Evolutionary conservation across 257 asterid genomes (phyloP).

Genomic region (Scutellaria minor): DNA sequence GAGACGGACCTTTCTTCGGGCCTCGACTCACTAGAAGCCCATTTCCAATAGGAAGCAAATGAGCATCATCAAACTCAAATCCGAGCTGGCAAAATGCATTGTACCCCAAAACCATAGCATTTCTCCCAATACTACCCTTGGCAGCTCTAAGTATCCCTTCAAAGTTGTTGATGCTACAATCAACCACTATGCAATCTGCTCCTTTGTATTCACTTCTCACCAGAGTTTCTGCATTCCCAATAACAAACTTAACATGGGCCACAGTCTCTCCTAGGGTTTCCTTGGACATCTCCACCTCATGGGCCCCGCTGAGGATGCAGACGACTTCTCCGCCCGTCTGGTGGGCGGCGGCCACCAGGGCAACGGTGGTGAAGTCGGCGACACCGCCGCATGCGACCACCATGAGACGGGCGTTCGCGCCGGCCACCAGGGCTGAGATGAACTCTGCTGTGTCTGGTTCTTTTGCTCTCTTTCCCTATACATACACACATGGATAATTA

Average conservation of each 20-base stretch:
- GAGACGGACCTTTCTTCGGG: slow-evolving; percentile 2
- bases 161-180: slow-evolving; percentile 54
- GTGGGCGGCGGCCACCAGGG: slow-evolving; percentile 75
- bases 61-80: slow-evolving; percentile 42
- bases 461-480: slow-evolving; percentile 56
- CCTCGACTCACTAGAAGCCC: slow-evolving; percentile 63
- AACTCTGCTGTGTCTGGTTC: slow-evolving; percentile 72
- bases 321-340: slow-evolving; percentile 71
- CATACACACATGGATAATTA: not conserved
- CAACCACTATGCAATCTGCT: slow-evolving; percentile 70
- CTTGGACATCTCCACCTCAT: slow-evolving; percentile 44
- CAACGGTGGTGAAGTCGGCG: slow-evolving; percentile 57
- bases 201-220: slow-evolving; percentile 48
- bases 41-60: slow-evolving; percentile 69
- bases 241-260: slow-evolving; percentile 46
- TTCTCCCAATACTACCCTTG: slow-evolving; percentile 24
- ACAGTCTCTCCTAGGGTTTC: slow-evolving; percentile 39
- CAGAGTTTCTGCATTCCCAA: slow-evolving; percentile 46
- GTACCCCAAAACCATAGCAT: slow-evolving; percentile 59
- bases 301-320: slow-evolving; percentile 51
- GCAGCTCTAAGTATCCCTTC: slow-evolving; percentile 44
- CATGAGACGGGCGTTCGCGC: slow-evolving; percentile 60
- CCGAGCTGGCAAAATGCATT: slow-evolving; percentile 57
- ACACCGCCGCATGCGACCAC: slow-evolving; percentile 57
- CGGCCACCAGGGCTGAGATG: slow-evolving; percentile 81